Evolutionary conservation across 306 rosid genomes (phyloP), one percentile per base, ranked within the genome.

Genomic region (Citrullus mucosospermus): DNA sequence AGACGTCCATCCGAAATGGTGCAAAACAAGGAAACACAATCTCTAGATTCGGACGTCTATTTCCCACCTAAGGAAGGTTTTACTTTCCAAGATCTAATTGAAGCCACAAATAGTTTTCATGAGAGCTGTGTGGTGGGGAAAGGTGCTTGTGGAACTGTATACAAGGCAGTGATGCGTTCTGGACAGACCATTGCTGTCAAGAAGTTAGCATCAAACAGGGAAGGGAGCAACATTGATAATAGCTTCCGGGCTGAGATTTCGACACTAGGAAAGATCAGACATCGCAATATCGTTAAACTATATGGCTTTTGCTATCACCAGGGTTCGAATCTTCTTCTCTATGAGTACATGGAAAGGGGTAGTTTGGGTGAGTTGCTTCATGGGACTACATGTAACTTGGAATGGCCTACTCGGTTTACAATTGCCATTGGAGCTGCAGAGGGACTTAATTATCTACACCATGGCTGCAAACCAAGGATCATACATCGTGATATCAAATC

Each of bases 71-170:
- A 90, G 81, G 90, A 88, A 83, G 97, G 98, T 58, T 91, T 93
- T 81, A 81, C 84, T 69, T 91, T 91, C 87, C 89, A 88, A 80
- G 97, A 90, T 84, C 95, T 93, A 75, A 83, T 93, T 85, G 95
- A 86, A 84, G 98, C 93, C 25, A 93, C 98, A 2, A 84, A 87
- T 20, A 86, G 80, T 79, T 93, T 93, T 80, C 87, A 93, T 9
- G 97, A 88, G 78, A 51, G 55, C 46, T 86, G 82, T 50, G 75
- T 90, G 71, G 36, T 93, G 51, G 98, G 98, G 80, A 89, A 83
- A 59, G 98, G 97, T 75, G 98, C 98, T 55, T 93, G 97, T 79
- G 98, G 98, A 20, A 93, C 91, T 69, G 98, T 93, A 54, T 93
- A 91, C 81, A 93, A 91, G 85, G 98, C 93, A 68, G 82, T 86